These are phyloP conservation scores for Coniferiporia sulphurascens DNA, from an alignment of 1,284 basidiomycete genomes.

Conservation along the genomic window DNA sequence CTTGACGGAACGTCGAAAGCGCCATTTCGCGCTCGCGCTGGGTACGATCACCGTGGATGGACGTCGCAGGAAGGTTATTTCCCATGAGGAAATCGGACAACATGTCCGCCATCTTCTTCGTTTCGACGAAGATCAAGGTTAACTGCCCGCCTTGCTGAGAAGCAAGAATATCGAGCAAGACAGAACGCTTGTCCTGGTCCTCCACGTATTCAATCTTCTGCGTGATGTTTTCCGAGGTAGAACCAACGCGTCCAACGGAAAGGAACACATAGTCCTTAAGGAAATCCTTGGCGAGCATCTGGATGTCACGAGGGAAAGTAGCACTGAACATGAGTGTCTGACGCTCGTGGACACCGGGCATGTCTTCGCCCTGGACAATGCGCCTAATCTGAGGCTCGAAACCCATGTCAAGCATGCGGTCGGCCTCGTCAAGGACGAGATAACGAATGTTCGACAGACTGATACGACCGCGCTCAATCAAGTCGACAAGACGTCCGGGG, in stretches of 20 bases:
- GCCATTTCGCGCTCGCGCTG: conserved; percentile 98
- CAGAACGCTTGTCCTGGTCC: conserved; percentile 94
- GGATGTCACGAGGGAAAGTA: conserved; percentile 99
- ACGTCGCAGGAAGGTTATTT: conserved; percentile 86
- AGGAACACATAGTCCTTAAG: conserved; percentile 97
- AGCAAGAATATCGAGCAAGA: conserved; percentile 90
- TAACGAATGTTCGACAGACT: conserved; percentile 95
- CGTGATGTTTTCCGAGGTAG: conserved; percentile 99
- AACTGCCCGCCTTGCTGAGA: conserved; percentile 72
- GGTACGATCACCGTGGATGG: conserved; percentile 97
- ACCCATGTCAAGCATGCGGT: conserved; percentile 99
- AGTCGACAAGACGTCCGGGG: conserved; percentile 97
- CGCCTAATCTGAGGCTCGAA: conserved; percentile 99
- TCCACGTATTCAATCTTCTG: conserved; percentile 99
- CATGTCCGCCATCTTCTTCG: conserved; percentile 99
- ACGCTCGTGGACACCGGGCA: conserved; percentile 89
- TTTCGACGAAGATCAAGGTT: conserved; percentile 98
- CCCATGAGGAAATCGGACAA: conserved; percentile 93
- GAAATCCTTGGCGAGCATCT: conserved; percentile 95
- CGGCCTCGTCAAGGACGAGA: conserved; percentile 98
- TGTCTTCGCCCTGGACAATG: conserved; percentile 98
- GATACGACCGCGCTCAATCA: conserved; percentile 97
- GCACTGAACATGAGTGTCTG: conserved; percentile 99
- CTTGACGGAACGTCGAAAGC: conserved; percentile 91
- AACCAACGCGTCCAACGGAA: conserved; percentile 96